These are phyloP conservation scores for Tetracladium setigerum DNA, from an alignment of 495 filamentous ascomycete genomes.

Conservation along the genomic window DNA sequence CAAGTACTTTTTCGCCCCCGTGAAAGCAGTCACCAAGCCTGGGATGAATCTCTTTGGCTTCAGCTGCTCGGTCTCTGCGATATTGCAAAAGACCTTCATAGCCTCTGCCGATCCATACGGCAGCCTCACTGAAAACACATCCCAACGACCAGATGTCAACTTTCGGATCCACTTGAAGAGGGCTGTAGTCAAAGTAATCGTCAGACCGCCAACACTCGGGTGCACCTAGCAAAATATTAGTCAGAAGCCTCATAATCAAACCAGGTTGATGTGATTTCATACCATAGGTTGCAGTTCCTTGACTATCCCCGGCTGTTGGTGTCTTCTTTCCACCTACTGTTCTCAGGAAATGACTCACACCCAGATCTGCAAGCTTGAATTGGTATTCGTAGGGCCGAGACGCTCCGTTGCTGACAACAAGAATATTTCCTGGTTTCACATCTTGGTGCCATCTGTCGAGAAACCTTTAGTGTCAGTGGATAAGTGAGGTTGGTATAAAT, in stretches of 20 bases:
- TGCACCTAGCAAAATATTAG: slow-evolving; percentile 22
- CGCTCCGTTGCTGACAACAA: slow-evolving; percentile 23
- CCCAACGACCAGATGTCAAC: slow-evolving; percentile 41
- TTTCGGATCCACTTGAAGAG: neutral
- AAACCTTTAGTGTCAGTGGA: slow-evolving; percentile 8
- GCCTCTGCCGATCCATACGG: slow-evolving; percentile 31
- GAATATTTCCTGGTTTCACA: slow-evolving; percentile 32
- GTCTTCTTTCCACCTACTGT: slow-evolving; percentile 6
- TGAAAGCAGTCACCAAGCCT: slow-evolving; percentile 35
- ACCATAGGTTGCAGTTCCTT: slow-evolving; percentile 29
- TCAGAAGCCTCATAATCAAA: no score
- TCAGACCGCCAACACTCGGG: slow-evolving; percentile 28
- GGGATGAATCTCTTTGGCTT: slow-evolving; percentile 15
- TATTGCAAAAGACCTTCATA: slow-evolving; percentile 27
- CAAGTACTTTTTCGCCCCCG: slow-evolving; percentile 27
- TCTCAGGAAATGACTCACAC: slow-evolving; percentile 25
- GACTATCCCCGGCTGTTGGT: slow-evolving; percentile 21
- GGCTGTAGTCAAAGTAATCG: slow-evolving; percentile 10
- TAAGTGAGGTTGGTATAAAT: neutral
- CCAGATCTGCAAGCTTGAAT: slow-evolving; percentile 34
- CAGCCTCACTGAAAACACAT: slow-evolving; percentile 37
- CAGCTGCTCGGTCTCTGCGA: slow-evolving; percentile 20
- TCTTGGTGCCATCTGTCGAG: slow-evolving; percentile 29
- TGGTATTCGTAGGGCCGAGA: slow-evolving; percentile 24
- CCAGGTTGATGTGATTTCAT: slow-evolving; percentile 1